Percentiles rank a stretch among this genome's conserved stretches.
Conservation (phyloP, 2,329 filamentous ascomycete genomes). For the Beauveria asiatica region DNA sequence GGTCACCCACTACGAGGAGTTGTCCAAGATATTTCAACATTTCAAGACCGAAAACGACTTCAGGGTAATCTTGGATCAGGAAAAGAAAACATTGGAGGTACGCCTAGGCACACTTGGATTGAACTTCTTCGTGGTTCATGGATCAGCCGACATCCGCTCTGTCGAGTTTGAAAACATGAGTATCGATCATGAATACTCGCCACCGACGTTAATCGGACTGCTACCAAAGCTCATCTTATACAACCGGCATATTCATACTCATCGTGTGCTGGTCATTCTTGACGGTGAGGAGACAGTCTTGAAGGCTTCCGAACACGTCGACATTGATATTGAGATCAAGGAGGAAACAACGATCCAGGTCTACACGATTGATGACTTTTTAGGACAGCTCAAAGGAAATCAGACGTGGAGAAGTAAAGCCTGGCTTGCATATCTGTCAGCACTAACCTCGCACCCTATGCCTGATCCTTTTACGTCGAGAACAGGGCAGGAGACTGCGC, state of each 20-base stretch:
- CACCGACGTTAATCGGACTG: neutral
- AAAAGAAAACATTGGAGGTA: neutral
- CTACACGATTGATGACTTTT: neutral
- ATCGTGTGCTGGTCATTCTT: neutral
- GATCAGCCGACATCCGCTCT: neutral
- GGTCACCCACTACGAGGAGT: neutral
- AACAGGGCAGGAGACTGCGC: conserved; percentile 46
- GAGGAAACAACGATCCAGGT: neutral
- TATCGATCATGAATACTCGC: neutral
- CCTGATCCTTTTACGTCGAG: conserved; percentile 37
- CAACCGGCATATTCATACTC: rapidly evolving
- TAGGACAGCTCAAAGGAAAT: conserved; percentile 32
- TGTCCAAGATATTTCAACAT: neutral
- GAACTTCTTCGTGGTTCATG: neutral
- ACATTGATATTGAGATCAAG: neutral
- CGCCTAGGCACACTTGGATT: neutral
- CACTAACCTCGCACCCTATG: conserved; percentile 40
- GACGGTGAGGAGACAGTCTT: neutral
- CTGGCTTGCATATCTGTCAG: conserved; percentile 41
- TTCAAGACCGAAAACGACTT: neutral
- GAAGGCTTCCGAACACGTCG: rapidly evolving
- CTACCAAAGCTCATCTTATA: neutral
- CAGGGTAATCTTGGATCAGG: rapidly evolving
- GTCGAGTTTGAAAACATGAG: neutral
- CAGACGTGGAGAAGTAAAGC: conserved; percentile 43